Conservation (phyloP, 768 basidiomycete genomes). For the Boletus reticuloceps region DNA sequence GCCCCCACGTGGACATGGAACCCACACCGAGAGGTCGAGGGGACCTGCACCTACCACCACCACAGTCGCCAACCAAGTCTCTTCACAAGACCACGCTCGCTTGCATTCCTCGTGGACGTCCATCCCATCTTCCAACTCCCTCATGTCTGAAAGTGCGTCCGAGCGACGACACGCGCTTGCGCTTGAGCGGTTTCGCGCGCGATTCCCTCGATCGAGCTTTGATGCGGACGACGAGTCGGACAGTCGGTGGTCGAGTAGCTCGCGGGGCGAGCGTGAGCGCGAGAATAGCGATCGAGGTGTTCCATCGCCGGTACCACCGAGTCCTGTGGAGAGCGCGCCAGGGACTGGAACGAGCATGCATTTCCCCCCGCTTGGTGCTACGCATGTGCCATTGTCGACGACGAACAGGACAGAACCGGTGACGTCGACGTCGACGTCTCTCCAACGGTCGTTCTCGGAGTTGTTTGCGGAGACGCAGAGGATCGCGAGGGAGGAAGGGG, state of each 20-base stretch:
- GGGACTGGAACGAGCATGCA: conserved; percentile 7
- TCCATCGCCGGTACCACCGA: conserved; percentile 12
- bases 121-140: conserved; percentile 37
- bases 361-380: conserved; percentile 2
- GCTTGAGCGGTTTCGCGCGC: conserved; percentile 33
- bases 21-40: conserved; percentile 16
- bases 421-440: conserved; percentile 4
- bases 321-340: conserved; percentile 14
- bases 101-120: conserved; percentile 29
- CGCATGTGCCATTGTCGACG: neutral
- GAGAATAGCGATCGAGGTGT: conserved; percentile 9
- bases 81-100: conserved; percentile 17
- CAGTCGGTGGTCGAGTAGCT: conserved; percentile 20
- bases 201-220: conserved; percentile 16
- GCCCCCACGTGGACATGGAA: conserved; percentile 11
- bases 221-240: conserved; percentile 27
- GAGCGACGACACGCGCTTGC: conserved; percentile 41
- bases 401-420: conserved; percentile 6
- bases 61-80: conserved; percentile 1
- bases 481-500: conserved; percentile 6
- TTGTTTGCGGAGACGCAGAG: conserved; percentile 19
- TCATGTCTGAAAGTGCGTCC: conserved; percentile 43
- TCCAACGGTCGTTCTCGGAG: conserved; percentile 24
- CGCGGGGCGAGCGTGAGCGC: conserved; percentile 15
- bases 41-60: conserved; percentile 10